Evolutionary conservation across 345 rosid genomes (phyloP), one percentile per base, ranked within the genome.

Genomic region (Gynandropsis gynandra): DNA sequence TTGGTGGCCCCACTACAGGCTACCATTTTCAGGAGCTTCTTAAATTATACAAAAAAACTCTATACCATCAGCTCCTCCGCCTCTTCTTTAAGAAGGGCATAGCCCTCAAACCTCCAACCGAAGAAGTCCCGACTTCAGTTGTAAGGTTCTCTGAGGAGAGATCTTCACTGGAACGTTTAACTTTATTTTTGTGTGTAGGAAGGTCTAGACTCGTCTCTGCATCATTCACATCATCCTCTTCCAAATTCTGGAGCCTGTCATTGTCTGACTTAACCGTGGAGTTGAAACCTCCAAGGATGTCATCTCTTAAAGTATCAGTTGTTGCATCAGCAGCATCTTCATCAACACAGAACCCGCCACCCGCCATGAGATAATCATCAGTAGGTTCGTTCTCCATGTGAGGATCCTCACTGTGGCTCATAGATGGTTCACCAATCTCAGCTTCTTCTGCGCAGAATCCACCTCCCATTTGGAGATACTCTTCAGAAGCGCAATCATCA

Each of bases 341-440:
- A 16, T 73, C 80, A n/a, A 58, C 58, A 57, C 87, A 87, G 68
- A 84, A 87, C 33, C 95, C 95, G 0, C 89, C 89, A 51, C 95
- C 98, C 5, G 58, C 49, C 62, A 42, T 52, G 47, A 62, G 70
- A 69, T 79, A 76, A 59, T 73, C 82, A 48, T 62, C 50, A 10
- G 67, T 62, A 34, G 37, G 33, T 68, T 62, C 59, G 12, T 46
- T 62, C 55, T 58, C 67, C 39, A 50, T 9, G 38, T 49, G 49
- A 39, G 52, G 50, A 66, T 65, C 71, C 20, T 15, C 47, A 41
- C 43, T 48, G 42, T 13, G 54, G 56, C 63, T 56, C 35, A 12
- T 52, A 47, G 31, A 61, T 31, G 55, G 56, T 21, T 54, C 52
- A 59, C 58, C 73, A 47, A 2, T 54, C 55, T 72, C 80, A 13